Evolutionary conservation across 257 asterid species (phyloP).

Genomic region (Penstemon newberryi): DNA sequence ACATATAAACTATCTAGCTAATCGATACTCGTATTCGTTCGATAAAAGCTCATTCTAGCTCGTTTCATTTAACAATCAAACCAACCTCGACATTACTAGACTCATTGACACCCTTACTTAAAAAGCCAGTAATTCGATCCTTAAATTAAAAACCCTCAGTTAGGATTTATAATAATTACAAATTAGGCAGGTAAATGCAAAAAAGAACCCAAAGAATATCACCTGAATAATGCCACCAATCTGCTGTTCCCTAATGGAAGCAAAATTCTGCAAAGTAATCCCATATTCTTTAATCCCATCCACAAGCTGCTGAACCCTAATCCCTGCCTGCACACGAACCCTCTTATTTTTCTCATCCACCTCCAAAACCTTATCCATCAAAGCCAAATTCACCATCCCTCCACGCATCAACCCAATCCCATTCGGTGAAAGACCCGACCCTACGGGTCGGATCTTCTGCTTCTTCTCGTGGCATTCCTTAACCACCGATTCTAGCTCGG

Average conservation of each 20-base stretch:
- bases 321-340: constrained; percentile 93
- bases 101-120: no score
- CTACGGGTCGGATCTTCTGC: constrained; percentile 85
- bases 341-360: constrained; percentile 80
- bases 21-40: no score
- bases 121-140: no score
- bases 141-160: no score
- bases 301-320: constrained; percentile 91
- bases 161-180: no score
- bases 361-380: constrained; percentile 90
- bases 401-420: constrained; percentile 83
- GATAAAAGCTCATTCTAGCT: no score
- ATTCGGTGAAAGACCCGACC: constrained; percentile 89
- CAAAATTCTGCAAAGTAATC: constrained; percentile 88
- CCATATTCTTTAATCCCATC: constrained; percentile 85
- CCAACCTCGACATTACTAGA: no score
- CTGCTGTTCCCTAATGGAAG: constrained; percentile 95
- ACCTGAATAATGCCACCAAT: constrained; percentile 97
- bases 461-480: constrained; percentile 57
- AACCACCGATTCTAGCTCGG: constrained; percentile 60
- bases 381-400: constrained; percentile 92
- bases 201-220: background rate
- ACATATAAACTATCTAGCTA: no score
- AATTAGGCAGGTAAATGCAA: no score
- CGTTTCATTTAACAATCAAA: no score